A percentile compares a stretch with the other conserved stretches of the same genome.
phyloP scores from a whole-genome alignment of 1,139 yeast genomes.

The Saccharomyces hybrid region DNA sequence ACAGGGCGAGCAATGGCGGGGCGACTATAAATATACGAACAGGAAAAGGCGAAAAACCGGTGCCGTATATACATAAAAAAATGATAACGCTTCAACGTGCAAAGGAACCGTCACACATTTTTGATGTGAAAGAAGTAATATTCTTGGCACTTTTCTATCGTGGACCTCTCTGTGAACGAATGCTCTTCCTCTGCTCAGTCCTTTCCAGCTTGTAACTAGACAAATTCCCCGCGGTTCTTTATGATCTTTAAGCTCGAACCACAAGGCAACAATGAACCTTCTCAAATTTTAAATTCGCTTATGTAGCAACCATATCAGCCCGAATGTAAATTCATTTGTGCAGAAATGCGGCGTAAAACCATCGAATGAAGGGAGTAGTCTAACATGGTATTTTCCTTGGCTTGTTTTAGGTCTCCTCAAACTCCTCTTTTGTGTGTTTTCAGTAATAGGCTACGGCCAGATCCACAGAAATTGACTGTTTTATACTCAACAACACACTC shows the following conservation, averaged over 20 bases:
- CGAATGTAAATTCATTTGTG: neutral
- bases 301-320: neutral
- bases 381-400: neutral
- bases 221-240: neutral
- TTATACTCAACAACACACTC: neutral
- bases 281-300: neutral
- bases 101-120: neutral
- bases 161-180: neutral
- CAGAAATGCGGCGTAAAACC: neutral
- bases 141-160: neutral
- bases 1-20: neutral
- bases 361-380: neutral
- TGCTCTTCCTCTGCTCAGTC: neutral
- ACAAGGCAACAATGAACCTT: neutral
- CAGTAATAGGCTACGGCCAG: neutral
- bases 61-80: neutral
- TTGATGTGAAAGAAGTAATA: neutral
- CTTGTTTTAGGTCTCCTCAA: neutral
- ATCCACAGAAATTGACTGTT: neutral
- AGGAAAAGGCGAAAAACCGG: neutral
- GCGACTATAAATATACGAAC: neutral
- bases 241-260: neutral
- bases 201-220: neutral
- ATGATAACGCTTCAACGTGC: neutral
- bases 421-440: neutral